Evolutionary conservation across 2,329 filamentous ascomycete species (phyloP).

Genomic region (Cladosporium sp.): DNA sequence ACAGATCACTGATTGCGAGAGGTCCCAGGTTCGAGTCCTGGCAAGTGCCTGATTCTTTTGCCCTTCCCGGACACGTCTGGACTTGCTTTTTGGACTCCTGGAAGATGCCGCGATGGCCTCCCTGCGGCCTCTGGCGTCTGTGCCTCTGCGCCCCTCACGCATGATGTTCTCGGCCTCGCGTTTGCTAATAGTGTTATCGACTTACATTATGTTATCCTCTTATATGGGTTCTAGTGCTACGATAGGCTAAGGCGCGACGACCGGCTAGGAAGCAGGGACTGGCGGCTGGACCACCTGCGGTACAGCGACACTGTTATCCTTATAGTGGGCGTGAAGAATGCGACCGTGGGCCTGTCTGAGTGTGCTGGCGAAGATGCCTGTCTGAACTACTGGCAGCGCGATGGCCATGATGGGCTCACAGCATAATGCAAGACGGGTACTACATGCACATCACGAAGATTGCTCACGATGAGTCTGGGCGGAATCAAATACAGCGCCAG

Average conservation of each 20-base stretch:
- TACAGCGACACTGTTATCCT: constrained; percentile 15
- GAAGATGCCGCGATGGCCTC: neutral
- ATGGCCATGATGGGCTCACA: too few species aligned
- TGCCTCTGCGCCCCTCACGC: constrained; percentile 28
- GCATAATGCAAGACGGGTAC: too few species aligned
- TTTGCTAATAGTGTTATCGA: constrained; percentile 38
- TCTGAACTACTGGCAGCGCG: too few species aligned
- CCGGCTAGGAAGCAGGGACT: too few species aligned
- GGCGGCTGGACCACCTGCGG: neutral
- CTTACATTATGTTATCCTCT: constrained; percentile 40
- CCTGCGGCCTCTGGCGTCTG: neutral
- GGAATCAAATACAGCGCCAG: too few species aligned
- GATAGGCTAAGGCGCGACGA: too few species aligned
- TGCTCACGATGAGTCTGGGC: too few species aligned
- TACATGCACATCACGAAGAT: too few species aligned
- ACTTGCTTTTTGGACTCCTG: neutral
- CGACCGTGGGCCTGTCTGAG: constrained; percentile 75
- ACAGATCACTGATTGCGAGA: neutral
- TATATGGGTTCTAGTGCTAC: constrained; percentile 13
- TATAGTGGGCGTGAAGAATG: constrained; percentile 63
- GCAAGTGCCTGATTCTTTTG: constrained; percentile 4
- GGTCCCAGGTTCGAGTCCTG: constrained; percentile 7
- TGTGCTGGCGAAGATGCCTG: too few species aligned
- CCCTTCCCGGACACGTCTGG: neutral
- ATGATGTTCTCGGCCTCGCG: constrained; percentile 28